Evolutionary conservation across 805 yeast species (phyloP), one percentile per base, ranked within the genome.

Genomic region (Candida mattraensis): DNA sequence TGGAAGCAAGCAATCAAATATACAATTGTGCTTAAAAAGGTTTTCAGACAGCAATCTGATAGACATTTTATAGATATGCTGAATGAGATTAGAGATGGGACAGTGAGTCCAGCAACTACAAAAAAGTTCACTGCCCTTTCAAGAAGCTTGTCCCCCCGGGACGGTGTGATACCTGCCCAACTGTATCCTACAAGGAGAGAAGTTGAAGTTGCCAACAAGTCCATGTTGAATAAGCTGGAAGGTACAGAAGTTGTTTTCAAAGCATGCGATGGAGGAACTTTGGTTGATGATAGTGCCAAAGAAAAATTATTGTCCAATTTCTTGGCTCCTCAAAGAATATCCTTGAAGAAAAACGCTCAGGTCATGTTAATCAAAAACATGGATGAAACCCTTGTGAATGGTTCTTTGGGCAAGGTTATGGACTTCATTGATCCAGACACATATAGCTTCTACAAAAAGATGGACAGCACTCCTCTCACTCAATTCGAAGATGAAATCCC

Each of bases 301-400:
- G 66, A 66, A 31, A 66, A 61, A 33, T 50, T 80, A 16, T 56
- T 81, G 9, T 65, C 69, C 15, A 76, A 78, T 47, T 79, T 83
- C 44, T 58, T 84, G 50, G 84, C 88, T 2, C 85, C 87, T 2
- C 63, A 67, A 23, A 61, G 60, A 23, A 54, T 85, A 10, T 64
- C 64, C 5, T 61, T 85, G 49, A 85, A 83, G 51, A 71, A 71
- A 37, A 83, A 83, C 28, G 87, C 91, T 0, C 93, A 84, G 59
- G 94, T 85, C 1, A 84, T 85, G 91, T 76, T 84, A 69, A 70
- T 84, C 30, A 84, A 84, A 53, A 85, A 85, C 52, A 69, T 80
- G 38, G 91, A 83, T 53, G 81, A 75, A 18, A 70, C 78, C 0
- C 64, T 85, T 30, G 93, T 84, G 8, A 85, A 85, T 60, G 94